These are phyloP conservation scores for Phylloporus sp. DNA, from an alignment of 1,284 basidiomycete genomes.

Conservation along the genomic window DNA sequence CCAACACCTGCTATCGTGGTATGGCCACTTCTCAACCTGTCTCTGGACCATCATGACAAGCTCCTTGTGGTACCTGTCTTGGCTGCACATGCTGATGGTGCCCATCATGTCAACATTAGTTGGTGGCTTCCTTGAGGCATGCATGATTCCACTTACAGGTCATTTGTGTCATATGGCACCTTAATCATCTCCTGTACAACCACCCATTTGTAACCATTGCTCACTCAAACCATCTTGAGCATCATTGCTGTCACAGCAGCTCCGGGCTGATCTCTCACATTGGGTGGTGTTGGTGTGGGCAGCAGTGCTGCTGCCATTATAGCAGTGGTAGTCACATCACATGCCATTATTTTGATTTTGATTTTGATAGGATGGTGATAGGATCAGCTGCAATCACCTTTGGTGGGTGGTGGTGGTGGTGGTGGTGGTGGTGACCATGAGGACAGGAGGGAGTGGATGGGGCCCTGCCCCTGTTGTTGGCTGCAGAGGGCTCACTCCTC, in stretches of 20 bases:
- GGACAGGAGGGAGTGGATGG: too few relatives aligned
- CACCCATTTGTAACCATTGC: not conserved
- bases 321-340: too few relatives aligned
- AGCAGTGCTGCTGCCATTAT: not conserved
- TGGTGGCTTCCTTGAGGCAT: not conserved
- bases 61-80: not conserved
- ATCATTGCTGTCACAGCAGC: not conserved
- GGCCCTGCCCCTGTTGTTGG: too few relatives aligned
- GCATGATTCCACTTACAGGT: slow-evolving; percentile 1
- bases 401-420: too few relatives aligned
- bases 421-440: too few relatives aligned
- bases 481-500: too few relatives aligned
- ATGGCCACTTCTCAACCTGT: slow-evolving; percentile 8
- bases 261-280: not conserved
- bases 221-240: not conserved
- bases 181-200: slow-evolving; percentile 1
- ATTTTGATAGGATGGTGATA: too few relatives aligned
- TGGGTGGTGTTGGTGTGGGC: not conserved
- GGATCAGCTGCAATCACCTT: too few relatives aligned
- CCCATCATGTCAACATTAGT: too few relatives aligned
- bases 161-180: slow-evolving; percentile 3
- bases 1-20: not conserved
- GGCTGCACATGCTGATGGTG: not conserved
- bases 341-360: too few relatives aligned
- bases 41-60: slow-evolving; percentile 7